Evolutionary conservation across 768 basidiomycete genomes (phyloP), one percentile per base, ranked within the genome.

Genomic region (Boletellus emodensis): DNA sequence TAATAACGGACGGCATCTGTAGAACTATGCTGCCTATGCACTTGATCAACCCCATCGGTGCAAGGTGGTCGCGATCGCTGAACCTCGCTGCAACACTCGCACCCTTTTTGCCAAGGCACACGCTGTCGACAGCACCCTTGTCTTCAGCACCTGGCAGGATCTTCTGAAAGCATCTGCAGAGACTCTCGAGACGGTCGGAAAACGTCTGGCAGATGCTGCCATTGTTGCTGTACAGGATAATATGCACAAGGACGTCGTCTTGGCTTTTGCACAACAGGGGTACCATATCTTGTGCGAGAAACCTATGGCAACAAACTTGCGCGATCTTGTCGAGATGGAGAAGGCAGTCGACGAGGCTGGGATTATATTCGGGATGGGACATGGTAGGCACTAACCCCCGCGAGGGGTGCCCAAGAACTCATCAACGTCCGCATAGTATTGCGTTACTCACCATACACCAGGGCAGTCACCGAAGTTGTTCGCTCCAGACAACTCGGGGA

Each of bases 261-360:
- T 79, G 9, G 87, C 84, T 0, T 92, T 91, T 69, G 84, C 84
- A 0, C 76, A 74, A 37, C 89, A 90, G 60, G 89, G 90, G 1
- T 94, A 94, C 61, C 84, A 92, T 58, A 88, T 94, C 49, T 75
- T 94, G 18, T 94, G 92, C 67, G 92, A 94, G 76, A 94, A 94
- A 64, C 92, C 92, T 0, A 90, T 94, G 86, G 88, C 90, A 1
- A 92, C 87, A 4, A 79, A 66, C 46, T 59, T 87, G 34, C 73
- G 77, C 46, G 89, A 89, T 55, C 88, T 91, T 52, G 63, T 94
- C 43, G 75, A 72, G 64, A 93, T 94, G 75, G 83, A 88, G 54
- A 71, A 73, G 30, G 87, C 82, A 0, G 76, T 94, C 28, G 83
- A 80, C 66, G 76, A 82, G 32, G 78, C 84, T 3, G 81, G 80